Evolutionary conservation across 352 stramenopile genomes (phyloP).

Genomic region (Salisapilia sapeloensis): DNA sequence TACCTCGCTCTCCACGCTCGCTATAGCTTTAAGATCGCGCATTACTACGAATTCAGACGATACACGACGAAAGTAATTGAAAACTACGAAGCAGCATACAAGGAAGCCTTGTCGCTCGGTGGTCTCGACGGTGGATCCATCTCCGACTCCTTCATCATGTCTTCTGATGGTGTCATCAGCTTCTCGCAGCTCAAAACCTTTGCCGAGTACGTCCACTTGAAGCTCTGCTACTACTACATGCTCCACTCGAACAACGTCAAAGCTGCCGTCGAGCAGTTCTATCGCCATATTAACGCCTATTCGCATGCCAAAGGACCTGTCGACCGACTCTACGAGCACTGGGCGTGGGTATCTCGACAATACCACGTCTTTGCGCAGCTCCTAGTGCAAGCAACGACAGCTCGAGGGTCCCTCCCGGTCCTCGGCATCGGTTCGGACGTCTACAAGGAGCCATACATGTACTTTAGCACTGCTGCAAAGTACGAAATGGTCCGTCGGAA

Average conservation of each 20-base stretch:
- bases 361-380: conserved; percentile 81
- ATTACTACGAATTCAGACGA: conserved; percentile 79
- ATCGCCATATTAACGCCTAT: conserved; percentile 66
- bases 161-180: conserved; percentile 15
- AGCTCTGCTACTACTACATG: conserved; percentile 77
- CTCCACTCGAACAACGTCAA: conserved; percentile 77
- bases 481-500: conserved; percentile 64
- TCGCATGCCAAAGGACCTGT: conserved; percentile 22
- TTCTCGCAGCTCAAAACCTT: conserved; percentile 65
- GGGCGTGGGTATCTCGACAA: conserved; percentile 70
- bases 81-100: conserved; percentile 73
- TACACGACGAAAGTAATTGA: conserved; percentile 77
- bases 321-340: conserved; percentile 62
- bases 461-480: conserved; percentile 71
- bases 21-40: conserved; percentile 80
- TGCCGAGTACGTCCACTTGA: conserved; percentile 79
- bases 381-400: conserved; percentile 45
- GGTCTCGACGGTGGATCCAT: conserved; percentile 1
- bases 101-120: conserved; percentile 25
- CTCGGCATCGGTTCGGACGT: conserved; percentile 55
- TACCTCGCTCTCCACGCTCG: conserved; percentile 40
- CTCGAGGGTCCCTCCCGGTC: conserved; percentile 30
- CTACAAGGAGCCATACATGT: conserved; percentile 81
- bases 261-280: conserved; percentile 66
- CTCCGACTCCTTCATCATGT: too few relatives aligned